Evolutionary conservation across 192 early-diverging fungal genomes (phyloP).

Genomic region (Backusella parvicylindrica): DNA sequence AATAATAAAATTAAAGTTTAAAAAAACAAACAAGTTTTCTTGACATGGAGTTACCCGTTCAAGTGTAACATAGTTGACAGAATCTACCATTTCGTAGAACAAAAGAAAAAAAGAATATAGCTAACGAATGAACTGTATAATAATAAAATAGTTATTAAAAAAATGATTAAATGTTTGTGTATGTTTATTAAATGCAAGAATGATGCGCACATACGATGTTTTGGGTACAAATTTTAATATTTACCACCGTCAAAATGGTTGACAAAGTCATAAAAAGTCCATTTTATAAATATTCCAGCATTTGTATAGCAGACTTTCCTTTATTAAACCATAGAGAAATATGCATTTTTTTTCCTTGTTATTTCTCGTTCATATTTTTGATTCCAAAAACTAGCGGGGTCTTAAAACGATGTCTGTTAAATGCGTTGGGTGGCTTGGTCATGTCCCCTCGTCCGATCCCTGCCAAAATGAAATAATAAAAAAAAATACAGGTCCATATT

Average conservation of each 20-base stretch:
- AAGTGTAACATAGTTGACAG: background rate
- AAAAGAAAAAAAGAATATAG: background rate
- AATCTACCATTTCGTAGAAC: background rate
- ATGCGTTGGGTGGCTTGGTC: background rate
- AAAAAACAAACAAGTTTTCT: background rate
- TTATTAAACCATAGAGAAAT: background rate
- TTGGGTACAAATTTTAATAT: background rate
- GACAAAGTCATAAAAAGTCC: background rate
- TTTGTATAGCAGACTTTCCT: no score
- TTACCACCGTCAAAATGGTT: background rate
- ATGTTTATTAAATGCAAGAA: background rate
- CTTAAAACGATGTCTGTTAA: background rate
- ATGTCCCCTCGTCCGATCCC: background rate
- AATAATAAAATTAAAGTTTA: no score
- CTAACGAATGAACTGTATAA: background rate
- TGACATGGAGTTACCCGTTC: background rate
- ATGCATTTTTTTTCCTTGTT: no score
- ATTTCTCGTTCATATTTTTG: no score
- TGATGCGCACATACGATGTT: background rate
- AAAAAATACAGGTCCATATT: slow-evolving; percentile 1
- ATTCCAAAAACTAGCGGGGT: no score
- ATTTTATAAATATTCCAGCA: background rate
- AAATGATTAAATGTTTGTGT: background rate
- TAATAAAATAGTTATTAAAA: background rate
- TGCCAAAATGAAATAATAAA: slow-evolving; percentile 5